Evolutionary conservation across 108 stramenopile genomes (phyloP).

Genomic region (Pseudonitzschia multiseries): DNA sequence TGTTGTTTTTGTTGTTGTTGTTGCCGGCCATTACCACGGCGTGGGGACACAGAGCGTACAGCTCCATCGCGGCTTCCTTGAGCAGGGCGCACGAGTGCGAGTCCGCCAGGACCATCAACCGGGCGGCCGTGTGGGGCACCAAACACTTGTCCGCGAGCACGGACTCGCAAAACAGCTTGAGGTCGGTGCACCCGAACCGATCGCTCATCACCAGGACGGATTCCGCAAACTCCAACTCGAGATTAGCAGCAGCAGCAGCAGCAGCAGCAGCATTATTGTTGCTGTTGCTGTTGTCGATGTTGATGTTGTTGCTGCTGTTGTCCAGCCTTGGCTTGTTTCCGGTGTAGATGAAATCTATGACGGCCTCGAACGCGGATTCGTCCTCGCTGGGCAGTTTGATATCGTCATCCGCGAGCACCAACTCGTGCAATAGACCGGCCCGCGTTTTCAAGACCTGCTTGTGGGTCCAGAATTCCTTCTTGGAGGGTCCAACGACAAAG

Average conservation of each 20-base stretch:
- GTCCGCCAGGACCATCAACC: neutral
- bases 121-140: neutral
- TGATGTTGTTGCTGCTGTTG: neutral
- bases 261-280: too few relatives aligned
- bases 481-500: neutral
- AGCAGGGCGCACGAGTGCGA: constrained; percentile 4
- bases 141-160: neutral
- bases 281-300: too few relatives aligned
- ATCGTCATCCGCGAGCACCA: neutral
- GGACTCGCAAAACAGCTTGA: neutral
- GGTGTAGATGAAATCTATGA: neutral
- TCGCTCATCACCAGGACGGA: neutral
- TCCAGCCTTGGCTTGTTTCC: neutral
- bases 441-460: neutral
- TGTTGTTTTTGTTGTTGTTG: too few relatives aligned
- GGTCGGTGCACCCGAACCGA: neutral
- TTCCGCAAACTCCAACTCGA: too few relatives aligned
- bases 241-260: too few relatives aligned
- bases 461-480: neutral
- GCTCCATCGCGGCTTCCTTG: neutral
- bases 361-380: neutral
- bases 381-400: neutral
- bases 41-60: neutral
- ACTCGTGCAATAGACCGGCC: neutral
- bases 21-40: too few relatives aligned